Conservation (phyloP, 1,139 yeast genomes). For the Saccharomyces hybrid region DNA sequence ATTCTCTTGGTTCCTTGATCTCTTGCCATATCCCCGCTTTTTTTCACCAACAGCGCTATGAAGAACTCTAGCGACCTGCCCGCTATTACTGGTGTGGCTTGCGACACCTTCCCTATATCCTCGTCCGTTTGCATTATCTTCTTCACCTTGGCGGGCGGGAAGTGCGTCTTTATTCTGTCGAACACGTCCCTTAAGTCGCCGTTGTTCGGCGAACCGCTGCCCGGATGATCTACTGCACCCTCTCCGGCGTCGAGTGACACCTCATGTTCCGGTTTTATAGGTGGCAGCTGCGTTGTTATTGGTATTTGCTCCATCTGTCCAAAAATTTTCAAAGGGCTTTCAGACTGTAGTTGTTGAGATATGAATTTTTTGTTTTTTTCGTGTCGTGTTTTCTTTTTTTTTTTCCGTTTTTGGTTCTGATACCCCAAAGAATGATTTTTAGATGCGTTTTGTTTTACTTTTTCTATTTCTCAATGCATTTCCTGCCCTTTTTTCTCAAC, state of each 20-base stretch:
- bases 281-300: not conserved
- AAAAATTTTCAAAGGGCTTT: not conserved
- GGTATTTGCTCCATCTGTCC: not conserved
- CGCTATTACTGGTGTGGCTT: constrained; percentile 94
- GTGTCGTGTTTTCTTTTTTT: not conserved
- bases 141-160: constrained; percentile 95
- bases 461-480: not conserved
- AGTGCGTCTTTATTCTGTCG: constrained; percentile 68
- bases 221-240: not conserved
- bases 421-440: not conserved
- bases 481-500: not conserved
- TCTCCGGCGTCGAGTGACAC: not conserved
- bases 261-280: constrained; percentile 1
- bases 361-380: not conserved
- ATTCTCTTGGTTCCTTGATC: constrained; percentile 73
- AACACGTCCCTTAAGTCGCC: constrained; percentile 22
- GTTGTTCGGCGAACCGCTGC: not conserved
- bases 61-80: constrained; percentile 92
- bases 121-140: constrained; percentile 97
- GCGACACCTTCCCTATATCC: constrained; percentile 97
- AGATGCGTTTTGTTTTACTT: not conserved
- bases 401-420: not conserved
- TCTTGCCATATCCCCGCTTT: constrained; percentile 72
- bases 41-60: constrained; percentile 83
- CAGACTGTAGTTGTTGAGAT: too few relatives aligned